These are phyloP conservation scores for Phialophora macrospora DNA, from an alignment of 2,329 filamentous ascomycete species.

Conservation along the genomic window DNA sequence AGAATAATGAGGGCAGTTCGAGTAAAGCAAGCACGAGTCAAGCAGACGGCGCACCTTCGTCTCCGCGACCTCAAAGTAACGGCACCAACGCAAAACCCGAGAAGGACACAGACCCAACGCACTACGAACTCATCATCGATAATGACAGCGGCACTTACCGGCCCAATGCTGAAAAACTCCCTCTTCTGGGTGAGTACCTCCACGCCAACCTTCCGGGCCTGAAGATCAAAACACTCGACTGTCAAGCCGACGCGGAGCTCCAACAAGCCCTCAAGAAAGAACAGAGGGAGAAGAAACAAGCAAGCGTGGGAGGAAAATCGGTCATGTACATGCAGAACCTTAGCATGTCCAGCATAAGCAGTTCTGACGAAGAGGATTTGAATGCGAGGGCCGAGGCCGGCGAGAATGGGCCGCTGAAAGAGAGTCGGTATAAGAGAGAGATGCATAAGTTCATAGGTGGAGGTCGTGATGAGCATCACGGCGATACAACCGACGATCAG, in stretches of 20 bases:
- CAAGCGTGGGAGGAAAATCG: constrained; percentile 52
- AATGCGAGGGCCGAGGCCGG: constrained; percentile 45
- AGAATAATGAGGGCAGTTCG: constrained; percentile 35
- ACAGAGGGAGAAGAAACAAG: constrained; percentile 76
- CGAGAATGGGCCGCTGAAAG: constrained; percentile 16
- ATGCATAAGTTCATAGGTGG: constrained; percentile 34
- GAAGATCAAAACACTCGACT: constrained; percentile 74
- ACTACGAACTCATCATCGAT: constrained; percentile 89
- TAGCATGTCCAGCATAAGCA: constrained; percentile 54
- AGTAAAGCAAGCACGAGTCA: not conserved
- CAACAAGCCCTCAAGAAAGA: constrained; percentile 75
- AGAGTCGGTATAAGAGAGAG: constrained; percentile 33
- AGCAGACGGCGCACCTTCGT: constrained; percentile 2
- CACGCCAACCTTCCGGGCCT: constrained; percentile 76
- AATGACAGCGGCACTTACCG: constrained; percentile 95
- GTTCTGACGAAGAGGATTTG: constrained; percentile 63
- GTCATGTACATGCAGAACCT: constrained; percentile 61
- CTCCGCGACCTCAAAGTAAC: not conserved
- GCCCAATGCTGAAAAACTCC: constrained; percentile 77
- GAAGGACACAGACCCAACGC: constrained; percentile 54
- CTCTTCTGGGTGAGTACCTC: constrained; percentile 72
- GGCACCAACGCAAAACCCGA: not conserved
- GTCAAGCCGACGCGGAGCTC: constrained; percentile 70
- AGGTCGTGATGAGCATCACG: constrained; percentile 32
- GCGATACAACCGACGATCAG: constrained; percentile 3